Conservation (phyloP, 768 basidiomycete genomes). For the Tubosaeta sp. region DNA sequence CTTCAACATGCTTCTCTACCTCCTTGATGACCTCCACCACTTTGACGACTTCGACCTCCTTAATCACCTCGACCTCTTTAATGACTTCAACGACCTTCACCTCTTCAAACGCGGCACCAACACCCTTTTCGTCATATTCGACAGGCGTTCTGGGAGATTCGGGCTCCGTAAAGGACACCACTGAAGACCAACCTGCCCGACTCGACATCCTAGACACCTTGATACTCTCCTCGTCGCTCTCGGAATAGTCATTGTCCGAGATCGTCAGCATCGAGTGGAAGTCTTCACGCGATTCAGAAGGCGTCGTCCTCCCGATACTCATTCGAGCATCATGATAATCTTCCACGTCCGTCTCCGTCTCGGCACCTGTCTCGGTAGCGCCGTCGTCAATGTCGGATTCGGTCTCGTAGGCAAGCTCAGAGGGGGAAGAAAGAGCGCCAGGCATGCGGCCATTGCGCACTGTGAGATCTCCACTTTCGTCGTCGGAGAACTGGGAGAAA, state of each 20-base stretch:
- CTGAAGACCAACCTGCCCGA: constrained; percentile 23
- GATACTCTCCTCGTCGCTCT: constrained; percentile 67
- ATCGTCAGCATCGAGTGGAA: constrained; percentile 73
- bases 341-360: constrained; percentile 63
- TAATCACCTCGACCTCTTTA: constrained; percentile 30
- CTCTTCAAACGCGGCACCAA: constrained; percentile 32
- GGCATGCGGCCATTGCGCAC: constrained; percentile 29
- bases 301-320: constrained; percentile 56
- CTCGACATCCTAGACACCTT: constrained; percentile 53
- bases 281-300: constrained; percentile 64
- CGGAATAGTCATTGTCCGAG: constrained; percentile 64
- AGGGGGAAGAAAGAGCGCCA: constrained; percentile 16
- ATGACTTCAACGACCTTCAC: constrained; percentile 28
- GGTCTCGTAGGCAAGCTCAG: constrained; percentile 38
- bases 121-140: constrained; percentile 51
- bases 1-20: constrained; percentile 9
- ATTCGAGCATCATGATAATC: constrained; percentile 77
- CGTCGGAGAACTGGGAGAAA: constrained; percentile 34
- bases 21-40: constrained; percentile 27
- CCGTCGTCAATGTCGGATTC: constrained; percentile 41
- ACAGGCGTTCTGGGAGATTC: constrained; percentile 18
- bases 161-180: constrained; percentile 20
- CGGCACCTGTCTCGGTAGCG: constrained; percentile 60
- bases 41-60: constrained; percentile 28
- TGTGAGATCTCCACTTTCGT: constrained; percentile 33